Base-by-base conservation (phyloP, 805 yeast species). In the Wickerhamiella cacticola region DNA sequence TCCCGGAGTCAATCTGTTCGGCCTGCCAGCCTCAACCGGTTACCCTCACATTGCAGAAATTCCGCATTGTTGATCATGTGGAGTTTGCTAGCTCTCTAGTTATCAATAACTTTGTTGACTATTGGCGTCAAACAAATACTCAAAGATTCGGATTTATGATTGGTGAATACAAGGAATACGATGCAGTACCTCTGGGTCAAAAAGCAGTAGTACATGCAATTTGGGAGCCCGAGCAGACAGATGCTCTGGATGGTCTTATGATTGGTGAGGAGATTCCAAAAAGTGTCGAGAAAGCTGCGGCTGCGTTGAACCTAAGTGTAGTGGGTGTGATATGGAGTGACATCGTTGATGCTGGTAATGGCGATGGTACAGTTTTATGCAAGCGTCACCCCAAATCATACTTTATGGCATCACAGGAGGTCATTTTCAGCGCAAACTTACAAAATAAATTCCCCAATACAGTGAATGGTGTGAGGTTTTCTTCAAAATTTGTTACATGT, bases 21-120 rank as follows among this genome's bases (percentile, higher is more conserved):
- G 85, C 87, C 63, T 89, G 98, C 65, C 97, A 89, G 64, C 97
- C 98, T 0, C 79, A 95, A 1, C 92, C 96, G 0, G 85, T 92
- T 51, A 88, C 97, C 0, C 69, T 92, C 52, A 94, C 82, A 63
- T 87, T 79, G 63, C 98, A 92, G 63, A 69, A 72, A 29, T 92
- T 84, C 63, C 75, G 99, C 57, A 85, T 92, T 95, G 96, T 94
- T 24, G 99, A 92, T 63, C 97, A 92, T 66, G 92, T 92, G 25
- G 98, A 92, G 62, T 84, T 88, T 63, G 78, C 85, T 21, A 77
- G 76, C 50, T 76, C 87, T 46, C 69, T 71, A 10, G 73, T 87
- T 22, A 75, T 92, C 47, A 85, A 92, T 63, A 69, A 73, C 31
- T 92, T 92, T 63, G 85, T 92, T 48, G 94, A 92, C 55, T 68